Evolutionary conservation across 208 protist genomes (phyloP), one percentile per base, ranked within the genome.

Genomic region (Crithidia acanthocephali): DNA sequence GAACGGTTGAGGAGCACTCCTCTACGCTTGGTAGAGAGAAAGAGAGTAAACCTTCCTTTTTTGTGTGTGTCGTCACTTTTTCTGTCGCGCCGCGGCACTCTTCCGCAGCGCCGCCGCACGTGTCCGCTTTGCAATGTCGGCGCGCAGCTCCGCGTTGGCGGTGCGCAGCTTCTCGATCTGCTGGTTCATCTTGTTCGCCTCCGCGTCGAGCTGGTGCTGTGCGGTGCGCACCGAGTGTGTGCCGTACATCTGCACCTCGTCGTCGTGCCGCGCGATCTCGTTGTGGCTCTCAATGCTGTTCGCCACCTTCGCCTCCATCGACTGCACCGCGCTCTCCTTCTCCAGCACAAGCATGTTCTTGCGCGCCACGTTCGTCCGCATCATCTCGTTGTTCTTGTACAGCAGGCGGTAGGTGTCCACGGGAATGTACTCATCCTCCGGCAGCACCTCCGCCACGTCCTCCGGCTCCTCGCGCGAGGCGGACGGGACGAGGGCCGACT

Each of bases 281-380:
- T 93, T 93, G 67, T 92, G 78, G 23, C 57, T 67, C 25, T 80
- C 76, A 33, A 87, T 81, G 60, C 82, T 84, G 30, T 78, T 76
- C 9, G 66, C 50, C 64, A 96, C 42, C 64, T 88, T 94, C 51
- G 86, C 85, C 53, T 96, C 87, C 37, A 95, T 76, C 22, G 91
- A 81, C 56, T 95, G 77, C 71, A 97, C 81, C 11, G 82, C 86
- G 51, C 77, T 83, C 67, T 95, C 91, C 81, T 95, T 95, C 76
- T 97, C 93, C 20, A 95, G 73, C 61, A 94, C 87, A 32, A 97
- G 73, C 87, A 97, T 94, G 68, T 95, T 92, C 80, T 96, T 97
- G 53, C 91, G 90, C 18, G 85, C 84, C 55, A 95, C 83, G 59
- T 74, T 92, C 20, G 79, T 86, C 57, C 82, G 74, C 84, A 95